Conservation (phyloP, 83 land plant genomes). For the Isoetes engelmannii region DNA sequence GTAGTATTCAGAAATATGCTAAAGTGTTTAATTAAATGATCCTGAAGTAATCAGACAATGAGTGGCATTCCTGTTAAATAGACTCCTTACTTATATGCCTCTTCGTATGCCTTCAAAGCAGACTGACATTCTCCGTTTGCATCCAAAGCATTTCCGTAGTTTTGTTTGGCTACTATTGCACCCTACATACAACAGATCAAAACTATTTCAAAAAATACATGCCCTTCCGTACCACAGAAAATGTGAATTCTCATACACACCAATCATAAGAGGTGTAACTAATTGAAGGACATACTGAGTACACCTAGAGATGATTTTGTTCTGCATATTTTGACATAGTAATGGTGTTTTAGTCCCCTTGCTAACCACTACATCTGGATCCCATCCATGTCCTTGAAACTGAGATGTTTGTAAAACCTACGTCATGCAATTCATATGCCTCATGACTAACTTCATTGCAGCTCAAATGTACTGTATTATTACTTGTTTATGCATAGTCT, state of each 20-base stretch:
- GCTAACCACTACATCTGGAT: not conserved
- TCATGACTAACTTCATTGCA: not conserved
- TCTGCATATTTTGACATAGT: not conserved
- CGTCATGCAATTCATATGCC: not conserved
- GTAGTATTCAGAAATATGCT: not conserved
- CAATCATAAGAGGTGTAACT: not conserved
- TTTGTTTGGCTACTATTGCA: conserved; percentile 78
- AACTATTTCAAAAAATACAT: not conserved
- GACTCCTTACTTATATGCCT: conserved; percentile 64
- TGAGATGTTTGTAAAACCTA: conserved; percentile 4
- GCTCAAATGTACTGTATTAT: not conserved
- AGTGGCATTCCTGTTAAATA: not conserved
- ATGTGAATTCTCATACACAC: not conserved
- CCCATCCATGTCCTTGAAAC: too few relatives aligned
- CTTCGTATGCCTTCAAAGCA: conserved; percentile 73
- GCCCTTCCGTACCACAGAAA: not conserved
- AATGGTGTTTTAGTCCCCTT: not conserved
- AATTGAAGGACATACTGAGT: not conserved
- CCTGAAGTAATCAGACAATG: not conserved
- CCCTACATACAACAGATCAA: conserved; percentile 47
- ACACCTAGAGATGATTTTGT: not conserved
- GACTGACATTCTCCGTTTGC: conserved; percentile 64
- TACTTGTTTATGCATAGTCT: not conserved
- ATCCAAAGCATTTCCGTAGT: conserved; percentile 81
- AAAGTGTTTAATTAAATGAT: not conserved